A percentile compares a stretch with the other conserved stretches of the same genome.
Evolutionary conservation across 202 grass and related monocot species (phyloP).

Genomic region (Miscanthus sacchariflorus): DNA sequence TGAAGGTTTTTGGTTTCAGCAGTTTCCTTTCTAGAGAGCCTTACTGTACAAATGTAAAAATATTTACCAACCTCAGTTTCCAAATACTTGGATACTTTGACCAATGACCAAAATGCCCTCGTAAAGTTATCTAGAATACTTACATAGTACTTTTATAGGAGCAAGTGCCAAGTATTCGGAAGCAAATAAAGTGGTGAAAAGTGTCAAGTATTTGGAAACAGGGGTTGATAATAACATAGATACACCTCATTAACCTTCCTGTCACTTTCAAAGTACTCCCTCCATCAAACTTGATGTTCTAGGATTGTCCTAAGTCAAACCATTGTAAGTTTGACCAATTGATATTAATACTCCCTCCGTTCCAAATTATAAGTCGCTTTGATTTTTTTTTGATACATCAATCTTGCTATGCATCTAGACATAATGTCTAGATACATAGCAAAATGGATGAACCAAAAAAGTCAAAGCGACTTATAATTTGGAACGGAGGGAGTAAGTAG

Average conservation of each 20-base stretch:
- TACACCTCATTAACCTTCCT: conserved; percentile 26
- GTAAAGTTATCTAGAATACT: not conserved
- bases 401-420: no score
- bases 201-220: not conserved
- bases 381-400: no score
- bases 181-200: not conserved
- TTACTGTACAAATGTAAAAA: not conserved
- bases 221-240: conserved; percentile 1
- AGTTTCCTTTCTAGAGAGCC: conserved; percentile 36
- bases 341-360: not conserved
- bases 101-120: not conserved
- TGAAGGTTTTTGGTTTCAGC: conserved; percentile 29
- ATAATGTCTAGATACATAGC: no score
- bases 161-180: not conserved
- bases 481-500: not conserved
- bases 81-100: not conserved
- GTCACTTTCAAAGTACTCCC: conserved; percentile 11
- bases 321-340: not conserved
- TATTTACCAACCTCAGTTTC: not conserved
- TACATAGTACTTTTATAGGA: not conserved
- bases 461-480: no score
- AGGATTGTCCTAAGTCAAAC: not conserved
- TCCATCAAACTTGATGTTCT: not conserved
- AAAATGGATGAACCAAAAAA: no score
- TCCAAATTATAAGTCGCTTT: no score